A percentile compares a stretch with the other conserved stretches of the same genome.
Evolutionary conservation across 1,284 basidiomycete species (phyloP).

Genomic region (Mycena sp.): DNA sequence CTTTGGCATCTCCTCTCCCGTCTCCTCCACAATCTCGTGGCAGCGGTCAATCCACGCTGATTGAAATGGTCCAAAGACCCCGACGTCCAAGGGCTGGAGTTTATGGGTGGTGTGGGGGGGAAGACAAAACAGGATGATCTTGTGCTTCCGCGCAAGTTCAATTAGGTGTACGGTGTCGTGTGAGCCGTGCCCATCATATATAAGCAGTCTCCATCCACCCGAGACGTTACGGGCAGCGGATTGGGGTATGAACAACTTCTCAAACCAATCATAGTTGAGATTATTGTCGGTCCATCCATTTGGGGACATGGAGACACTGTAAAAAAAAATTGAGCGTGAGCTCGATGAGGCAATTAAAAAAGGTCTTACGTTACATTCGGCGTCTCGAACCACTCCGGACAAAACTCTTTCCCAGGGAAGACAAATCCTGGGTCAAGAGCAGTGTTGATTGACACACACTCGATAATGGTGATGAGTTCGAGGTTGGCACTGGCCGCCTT

Average conservation of each 20-base stretch:
- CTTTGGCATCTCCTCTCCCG: conserved; percentile 41
- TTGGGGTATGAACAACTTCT: conserved; percentile 40
- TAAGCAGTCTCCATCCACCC: conserved; percentile 34
- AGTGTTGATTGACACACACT: background rate
- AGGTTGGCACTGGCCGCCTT: background rate
- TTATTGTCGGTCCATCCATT: background rate
- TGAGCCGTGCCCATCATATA: conserved; percentile 39
- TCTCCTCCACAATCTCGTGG: background rate
- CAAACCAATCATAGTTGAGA: conserved; percentile 39
- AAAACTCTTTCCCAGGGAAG: background rate
- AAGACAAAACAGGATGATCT: conserved; percentile 27
- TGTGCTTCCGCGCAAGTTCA: conserved; percentile 17
- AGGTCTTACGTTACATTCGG: background rate
- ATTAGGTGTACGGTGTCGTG: conserved; percentile 24
- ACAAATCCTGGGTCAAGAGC: background rate
- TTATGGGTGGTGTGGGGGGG: conserved; percentile 33
- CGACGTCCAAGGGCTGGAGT: conserved; percentile 33
- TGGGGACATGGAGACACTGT: background rate
- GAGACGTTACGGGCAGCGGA: conserved; percentile 22
- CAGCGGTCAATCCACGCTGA: conserved; percentile 16
- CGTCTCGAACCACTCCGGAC: background rate
- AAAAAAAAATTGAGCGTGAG: background rate
- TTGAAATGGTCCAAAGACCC: conserved; percentile 26
- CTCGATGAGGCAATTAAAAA: too few relatives aligned
- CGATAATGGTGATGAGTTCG: background rate